Conservation (phyloP, 1,284 basidiomycete genomes). For the Irpex sp. region DNA sequence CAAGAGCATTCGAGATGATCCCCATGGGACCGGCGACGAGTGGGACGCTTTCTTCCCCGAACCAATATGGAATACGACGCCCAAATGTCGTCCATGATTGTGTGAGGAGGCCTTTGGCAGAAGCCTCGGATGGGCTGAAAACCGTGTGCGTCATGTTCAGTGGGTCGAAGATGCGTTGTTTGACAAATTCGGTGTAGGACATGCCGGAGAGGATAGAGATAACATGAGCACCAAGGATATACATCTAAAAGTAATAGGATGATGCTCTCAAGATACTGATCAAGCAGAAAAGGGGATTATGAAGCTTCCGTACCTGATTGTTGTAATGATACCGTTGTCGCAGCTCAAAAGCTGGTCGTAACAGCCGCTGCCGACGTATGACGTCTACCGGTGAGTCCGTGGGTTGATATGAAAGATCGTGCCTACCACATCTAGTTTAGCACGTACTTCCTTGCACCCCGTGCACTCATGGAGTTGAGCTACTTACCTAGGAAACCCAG, state of each 20-base stretch:
- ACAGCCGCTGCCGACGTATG: constrained; percentile 22
- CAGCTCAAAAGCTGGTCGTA: constrained; percentile 29
- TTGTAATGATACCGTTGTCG: constrained; percentile 32
- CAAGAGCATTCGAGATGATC: constrained; percentile 27
- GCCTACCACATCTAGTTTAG: constrained; percentile 10
- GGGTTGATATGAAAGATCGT: constrained; percentile 27
- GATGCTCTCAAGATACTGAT: neutral
- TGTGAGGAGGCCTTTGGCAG: constrained; percentile 28
- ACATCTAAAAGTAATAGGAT: constrained; percentile 27
- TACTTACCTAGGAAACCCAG: constrained; percentile 30
- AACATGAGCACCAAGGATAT: constrained; percentile 24
- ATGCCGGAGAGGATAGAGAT: constrained; percentile 24
- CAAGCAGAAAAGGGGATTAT: neutral
- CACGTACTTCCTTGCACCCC: neutral
- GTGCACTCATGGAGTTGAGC: neutral
- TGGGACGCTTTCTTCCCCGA: constrained; percentile 8
- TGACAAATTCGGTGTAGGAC: constrained; percentile 34
- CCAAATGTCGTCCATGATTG: constrained; percentile 22
- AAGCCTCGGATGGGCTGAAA: constrained; percentile 34
- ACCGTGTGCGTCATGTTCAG: constrained; percentile 41
- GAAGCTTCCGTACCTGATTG: constrained; percentile 23
- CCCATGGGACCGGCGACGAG: constrained; percentile 38
- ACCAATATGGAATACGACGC: constrained; percentile 20
- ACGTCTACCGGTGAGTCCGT: constrained; percentile 23
- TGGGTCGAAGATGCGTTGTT: constrained; percentile 35